Percentiles rank a stretch among this genome's conserved stretches.
These are phyloP conservation scores for Fomitopsis pulvina DNA, from an alignment of 768 basidiomycete genomes.

Conservation along the genomic window DNA sequence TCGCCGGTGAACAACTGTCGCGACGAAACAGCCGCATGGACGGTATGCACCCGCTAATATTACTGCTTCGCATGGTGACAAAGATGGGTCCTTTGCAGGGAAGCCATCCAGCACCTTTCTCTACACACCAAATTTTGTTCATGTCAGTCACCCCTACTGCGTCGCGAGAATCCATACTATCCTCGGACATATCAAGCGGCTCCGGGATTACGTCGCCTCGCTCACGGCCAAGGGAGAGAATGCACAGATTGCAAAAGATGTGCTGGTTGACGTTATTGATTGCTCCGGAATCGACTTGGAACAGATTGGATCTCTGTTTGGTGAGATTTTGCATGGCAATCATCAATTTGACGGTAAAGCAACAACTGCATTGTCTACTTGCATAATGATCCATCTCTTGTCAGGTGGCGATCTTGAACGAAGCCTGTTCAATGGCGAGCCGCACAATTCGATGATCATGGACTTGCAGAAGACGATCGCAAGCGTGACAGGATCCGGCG, in stretches of 20 bases:
- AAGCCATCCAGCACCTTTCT: conserved; percentile 1
- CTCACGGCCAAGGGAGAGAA: conserved; percentile 54
- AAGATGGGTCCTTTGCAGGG: not conserved
- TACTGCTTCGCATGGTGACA: not conserved
- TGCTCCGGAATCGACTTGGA: conserved; percentile 59
- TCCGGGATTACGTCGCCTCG: conserved; percentile 45
- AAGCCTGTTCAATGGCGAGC: conserved; percentile 28
- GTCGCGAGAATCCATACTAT: conserved; percentile 44
- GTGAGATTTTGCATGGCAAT: conserved; percentile 28
- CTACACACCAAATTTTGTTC: conserved; percentile 41
- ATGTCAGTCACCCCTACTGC: conserved; percentile 56
- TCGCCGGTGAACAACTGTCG: conserved; percentile 27
- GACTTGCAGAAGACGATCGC: conserved; percentile 38
- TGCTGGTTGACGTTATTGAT: conserved; percentile 56
- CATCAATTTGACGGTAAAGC: conserved; percentile 19
- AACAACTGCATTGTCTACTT: not conserved
- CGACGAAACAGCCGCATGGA: not conserved
- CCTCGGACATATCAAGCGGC: conserved; percentile 50
- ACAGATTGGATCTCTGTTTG: conserved; percentile 42
- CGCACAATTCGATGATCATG: conserved; percentile 30
- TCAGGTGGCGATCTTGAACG: conserved; percentile 45
- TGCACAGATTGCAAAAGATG: conserved; percentile 55
- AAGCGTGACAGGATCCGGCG: conserved; percentile 38
- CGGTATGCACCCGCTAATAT: not conserved
- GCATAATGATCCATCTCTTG: conserved; percentile 1